Evolutionary conservation across 345 rosid genomes (phyloP).

Genomic region (Viola odorata): DNA sequence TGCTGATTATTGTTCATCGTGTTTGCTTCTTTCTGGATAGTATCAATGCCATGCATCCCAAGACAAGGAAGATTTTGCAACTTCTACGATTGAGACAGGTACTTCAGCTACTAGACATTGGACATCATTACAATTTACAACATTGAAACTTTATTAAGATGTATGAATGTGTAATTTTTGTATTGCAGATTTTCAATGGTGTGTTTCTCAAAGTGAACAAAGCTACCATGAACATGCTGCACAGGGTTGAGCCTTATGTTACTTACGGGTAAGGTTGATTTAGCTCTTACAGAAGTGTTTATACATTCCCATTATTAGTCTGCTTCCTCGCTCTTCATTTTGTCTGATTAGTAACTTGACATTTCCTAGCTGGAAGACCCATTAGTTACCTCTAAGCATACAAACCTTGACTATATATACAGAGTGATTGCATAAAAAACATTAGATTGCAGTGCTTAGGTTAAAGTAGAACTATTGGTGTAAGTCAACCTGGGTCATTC

Average conservation of each 20-base stretch:
- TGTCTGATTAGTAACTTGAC: too few relatives aligned
- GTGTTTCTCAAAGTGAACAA: conserved; percentile 67
- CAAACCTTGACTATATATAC: too few relatives aligned
- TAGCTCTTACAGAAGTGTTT: neutral
- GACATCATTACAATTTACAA: too few relatives aligned
- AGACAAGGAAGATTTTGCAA: conserved; percentile 77
- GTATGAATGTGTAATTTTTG: neutral
- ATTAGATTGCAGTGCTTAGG: too few relatives aligned
- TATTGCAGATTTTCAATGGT: conserved; percentile 67
- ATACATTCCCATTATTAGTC: too few relatives aligned
- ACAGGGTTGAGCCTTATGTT: conserved; percentile 76
- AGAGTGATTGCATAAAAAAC: too few relatives aligned
- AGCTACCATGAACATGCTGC: conserved; percentile 43
- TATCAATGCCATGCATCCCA: conserved; percentile 85
- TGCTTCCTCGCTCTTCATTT: too few relatives aligned
- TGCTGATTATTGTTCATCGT: neutral
- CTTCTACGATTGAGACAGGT: conserved; percentile 94
- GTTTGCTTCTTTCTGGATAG: conserved; percentile 24
- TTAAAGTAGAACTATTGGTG: too few relatives aligned
- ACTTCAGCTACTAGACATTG: neutral
- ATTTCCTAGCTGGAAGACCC: too few relatives aligned
- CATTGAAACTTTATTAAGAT: neutral
- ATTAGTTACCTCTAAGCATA: too few relatives aligned
- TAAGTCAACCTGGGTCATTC: too few relatives aligned
- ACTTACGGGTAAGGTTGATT: conserved; percentile 54